These are phyloP conservation scores for Leucogyrophana mollusca DNA, from an alignment of 768 basidiomycete species.

Conservation along the genomic window DNA sequence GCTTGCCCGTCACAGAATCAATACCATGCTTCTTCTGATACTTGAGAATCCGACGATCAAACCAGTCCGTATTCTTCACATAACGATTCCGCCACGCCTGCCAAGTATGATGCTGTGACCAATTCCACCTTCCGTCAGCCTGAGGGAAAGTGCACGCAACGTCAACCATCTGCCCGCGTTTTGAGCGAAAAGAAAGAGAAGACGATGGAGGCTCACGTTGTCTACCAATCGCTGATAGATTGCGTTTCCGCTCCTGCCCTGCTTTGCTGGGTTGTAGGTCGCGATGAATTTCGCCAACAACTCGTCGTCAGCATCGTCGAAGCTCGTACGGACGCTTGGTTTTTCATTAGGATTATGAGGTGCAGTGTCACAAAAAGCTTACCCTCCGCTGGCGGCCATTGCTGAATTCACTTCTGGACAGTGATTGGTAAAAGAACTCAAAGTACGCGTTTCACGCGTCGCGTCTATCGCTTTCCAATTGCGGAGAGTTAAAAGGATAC, in stretches of 20 bases:
- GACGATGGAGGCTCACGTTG: slow-evolving; percentile 35
- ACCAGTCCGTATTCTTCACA: slow-evolving; percentile 38
- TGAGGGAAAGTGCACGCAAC: slow-evolving; percentile 16
- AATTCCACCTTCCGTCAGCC: slow-evolving; percentile 45
- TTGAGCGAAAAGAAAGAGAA: too few species aligned
- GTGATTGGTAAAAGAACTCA: too few species aligned
- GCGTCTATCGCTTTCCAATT: too few species aligned
- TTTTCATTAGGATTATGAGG: too few species aligned
- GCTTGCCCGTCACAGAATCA: too few species aligned
- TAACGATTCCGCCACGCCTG: slow-evolving; percentile 69
- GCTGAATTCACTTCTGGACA: too few species aligned
- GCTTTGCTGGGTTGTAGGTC: slow-evolving; percentile 36
- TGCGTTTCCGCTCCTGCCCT: slow-evolving; percentile 45
- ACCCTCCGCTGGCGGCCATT: too few species aligned
- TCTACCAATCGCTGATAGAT: slow-evolving; percentile 43
- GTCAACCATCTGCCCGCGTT: slow-evolving; percentile 1
- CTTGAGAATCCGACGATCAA: slow-evolving; percentile 40
- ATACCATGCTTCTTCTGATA: slow-evolving; percentile 36
- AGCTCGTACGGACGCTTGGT: slow-evolving; percentile 24
- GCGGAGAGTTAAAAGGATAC: too few species aligned
- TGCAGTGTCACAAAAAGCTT: too few species aligned
- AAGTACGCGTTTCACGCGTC: too few species aligned
- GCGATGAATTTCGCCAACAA: slow-evolving; percentile 49
- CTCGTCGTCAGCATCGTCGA: slow-evolving; percentile 39
- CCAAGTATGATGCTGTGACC: slow-evolving; percentile 52